A percentile compares a stretch with the other conserved stretches of the same genome.
phyloP scores from a whole-genome alignment of 73 alveolate species.

The Paraurostyla sp. region DNA sequence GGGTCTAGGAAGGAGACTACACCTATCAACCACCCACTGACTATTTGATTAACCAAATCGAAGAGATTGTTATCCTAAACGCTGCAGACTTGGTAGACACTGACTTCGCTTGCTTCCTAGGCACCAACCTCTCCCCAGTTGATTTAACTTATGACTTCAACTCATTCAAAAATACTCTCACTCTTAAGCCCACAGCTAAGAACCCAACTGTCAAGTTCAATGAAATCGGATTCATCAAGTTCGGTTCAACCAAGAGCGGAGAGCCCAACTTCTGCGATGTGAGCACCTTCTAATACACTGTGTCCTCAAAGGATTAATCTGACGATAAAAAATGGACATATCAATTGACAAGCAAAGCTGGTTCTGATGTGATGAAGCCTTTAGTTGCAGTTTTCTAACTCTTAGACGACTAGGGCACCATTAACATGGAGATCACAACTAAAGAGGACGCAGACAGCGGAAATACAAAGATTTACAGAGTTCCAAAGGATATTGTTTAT shows the following conservation, averaged over 20 bases:
- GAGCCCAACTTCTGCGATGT: conserved; percentile 52
- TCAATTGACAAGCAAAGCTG: background rate
- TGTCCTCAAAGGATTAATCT: background rate
- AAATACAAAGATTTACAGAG: conserved; percentile 15
- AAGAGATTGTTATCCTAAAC: background rate
- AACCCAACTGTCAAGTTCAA: conserved; percentile 49
- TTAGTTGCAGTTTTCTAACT: background rate
- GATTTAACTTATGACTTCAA: background rate
- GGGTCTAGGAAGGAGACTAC: conserved; percentile 51
- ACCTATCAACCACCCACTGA: conserved; percentile 17
- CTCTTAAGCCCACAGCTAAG: background rate
- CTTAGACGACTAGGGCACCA: conserved; percentile 39
- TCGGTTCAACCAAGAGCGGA: conserved; percentile 8
- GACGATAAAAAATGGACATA: background rate
- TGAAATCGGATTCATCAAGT: conserved; percentile 53
- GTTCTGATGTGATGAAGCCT: background rate
- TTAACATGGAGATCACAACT: conserved; percentile 50
- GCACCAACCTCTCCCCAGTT: conserved; percentile 13
- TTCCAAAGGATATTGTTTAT: background rate
- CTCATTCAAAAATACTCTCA: conserved; percentile 9
- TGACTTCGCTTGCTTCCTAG: conserved; percentile 65
- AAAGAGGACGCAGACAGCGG: background rate
- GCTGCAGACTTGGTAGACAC: conserved; percentile 41
- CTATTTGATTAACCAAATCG: background rate
- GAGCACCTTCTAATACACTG: conserved; percentile 14